Evolutionary conservation across 495 filamentous ascomycete genomes (phyloP).

Genomic region (Aspergillus leporis): DNA sequence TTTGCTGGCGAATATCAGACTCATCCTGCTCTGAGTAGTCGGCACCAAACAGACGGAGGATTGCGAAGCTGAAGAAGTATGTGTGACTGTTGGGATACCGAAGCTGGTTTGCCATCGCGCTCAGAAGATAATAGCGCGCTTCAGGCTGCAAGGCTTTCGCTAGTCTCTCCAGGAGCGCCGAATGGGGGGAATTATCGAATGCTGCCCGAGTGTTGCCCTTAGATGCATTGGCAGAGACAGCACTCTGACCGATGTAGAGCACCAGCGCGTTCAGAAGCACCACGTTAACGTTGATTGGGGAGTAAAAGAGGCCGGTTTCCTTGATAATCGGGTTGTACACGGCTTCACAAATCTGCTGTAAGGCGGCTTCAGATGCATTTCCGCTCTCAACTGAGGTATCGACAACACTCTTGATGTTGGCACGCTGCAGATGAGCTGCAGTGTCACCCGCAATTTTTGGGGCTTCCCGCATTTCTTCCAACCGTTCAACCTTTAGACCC

Average conservation of each 20-base stretch:
- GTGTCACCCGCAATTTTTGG: conserved; percentile 64
- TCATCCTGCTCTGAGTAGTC: conserved; percentile 76
- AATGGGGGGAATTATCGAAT: conserved; percentile 76
- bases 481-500: conserved; percentile 77
- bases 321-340: conserved; percentile 55
- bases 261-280: conserved; percentile 79
- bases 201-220: conserved; percentile 57
- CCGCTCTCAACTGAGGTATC: conserved; percentile 63
- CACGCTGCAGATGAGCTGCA: conserved; percentile 55
- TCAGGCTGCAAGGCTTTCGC: conserved; percentile 73
- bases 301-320: conserved; percentile 60
- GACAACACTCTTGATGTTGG: conserved; percentile 65
- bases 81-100: conserved; percentile 87
- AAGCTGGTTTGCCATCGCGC: conserved; percentile 86
- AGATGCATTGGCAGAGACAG: conserved; percentile 55
- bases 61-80: conserved; percentile 86
- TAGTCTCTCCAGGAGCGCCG: conserved; percentile 71
- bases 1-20: conserved; percentile 82
- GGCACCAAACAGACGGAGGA: conserved; percentile 83
- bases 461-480: conserved; percentile 72
- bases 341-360: conserved; percentile 69
- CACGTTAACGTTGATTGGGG: conserved; percentile 64
- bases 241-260: conserved; percentile 75
- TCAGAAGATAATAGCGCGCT: conserved; percentile 79
- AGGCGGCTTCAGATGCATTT: conserved; percentile 60